phyloP scores from a whole-genome alignment of 306 rosid species.

The Quercus variabilis region DNA sequence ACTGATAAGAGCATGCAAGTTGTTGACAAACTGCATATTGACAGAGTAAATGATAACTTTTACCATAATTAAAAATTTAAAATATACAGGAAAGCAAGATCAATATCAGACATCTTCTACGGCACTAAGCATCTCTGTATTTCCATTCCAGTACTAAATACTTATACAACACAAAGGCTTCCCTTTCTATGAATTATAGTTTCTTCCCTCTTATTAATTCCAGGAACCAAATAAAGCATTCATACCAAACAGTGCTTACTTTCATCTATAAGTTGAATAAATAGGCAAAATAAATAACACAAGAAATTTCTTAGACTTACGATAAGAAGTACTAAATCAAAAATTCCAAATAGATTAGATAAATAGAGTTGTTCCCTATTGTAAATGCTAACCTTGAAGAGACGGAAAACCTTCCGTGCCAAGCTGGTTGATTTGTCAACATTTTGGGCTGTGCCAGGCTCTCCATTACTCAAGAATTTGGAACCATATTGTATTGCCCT shows the following conservation, averaged over 20 bases:
- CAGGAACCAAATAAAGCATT: neutral
- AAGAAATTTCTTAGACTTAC: neutral
- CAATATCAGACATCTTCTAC: neutral
- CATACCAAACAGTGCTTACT: neutral
- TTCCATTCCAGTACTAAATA: neutral
- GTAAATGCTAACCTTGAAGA: conserved; percentile 69
- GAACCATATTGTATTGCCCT: conserved; percentile 98
- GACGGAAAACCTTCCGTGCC: conserved; percentile 96
- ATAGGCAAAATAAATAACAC: neutral
- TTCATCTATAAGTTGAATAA: neutral
- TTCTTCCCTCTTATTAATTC: neutral
- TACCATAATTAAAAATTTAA: neutral
- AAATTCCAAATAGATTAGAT: neutral
- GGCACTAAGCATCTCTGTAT: neutral
- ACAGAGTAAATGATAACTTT: conserved; percentile 13
- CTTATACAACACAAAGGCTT: neutral
- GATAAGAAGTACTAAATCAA: neutral
- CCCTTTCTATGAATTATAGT: neutral
- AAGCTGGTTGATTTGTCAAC: conserved; percentile 92
- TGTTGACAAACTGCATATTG: conserved; percentile 81
- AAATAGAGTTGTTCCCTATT: neutral
- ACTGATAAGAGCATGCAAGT: conserved; percentile 79
- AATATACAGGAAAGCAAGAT: neutral
- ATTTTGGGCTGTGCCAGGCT: conserved; percentile 88
- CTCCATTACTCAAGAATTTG: conserved; percentile 87